Base-by-base conservation (phyloP, 2,329 filamentous ascomycete species). In the Pochonia chlamydosporia region DNA sequence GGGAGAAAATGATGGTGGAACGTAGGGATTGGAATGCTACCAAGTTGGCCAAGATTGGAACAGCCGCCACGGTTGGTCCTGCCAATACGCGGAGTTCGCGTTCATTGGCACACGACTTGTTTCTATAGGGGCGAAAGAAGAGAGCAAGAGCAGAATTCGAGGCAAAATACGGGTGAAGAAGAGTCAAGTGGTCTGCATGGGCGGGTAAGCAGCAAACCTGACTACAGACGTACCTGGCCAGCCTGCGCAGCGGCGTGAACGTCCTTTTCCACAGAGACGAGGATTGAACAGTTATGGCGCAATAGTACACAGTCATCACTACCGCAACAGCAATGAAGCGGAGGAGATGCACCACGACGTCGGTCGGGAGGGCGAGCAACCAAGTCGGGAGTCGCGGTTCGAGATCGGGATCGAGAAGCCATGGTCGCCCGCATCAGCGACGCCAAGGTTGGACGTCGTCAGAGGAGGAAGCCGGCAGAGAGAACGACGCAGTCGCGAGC, bases 191-290 rank as follows among this genome's bases (percentile, higher is more conserved):
- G 40, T 3, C 5, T 13, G 40, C n/a, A n/a, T n/a, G n/a, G n/a
- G n/a, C n/a, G n/a, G n/a, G n/a, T n/a, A 43, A 33, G 20, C 24
- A 8, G 30, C 18, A 23, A 18, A 25, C 6, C 18, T 18, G 21
- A 33, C 28, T 9, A n/a, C 18, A 23, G 25, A 39, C 88, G 63
- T 85, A 96, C 92, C 87, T 96, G 88, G 55, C 93, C 93, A 59
- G 96, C 78, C 63, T 86, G 79, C 42, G 90, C 93, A 35, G 93
- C 93, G 44, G 82, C 89, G 58, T 84, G 83, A 46, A 96, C 87
- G 70, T 96, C 89, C 58, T 85, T 86, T 69, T 97, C 92, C 54
- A 97, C 77, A 51, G 81, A 85, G 57, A 89, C 84, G 40, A 97
- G 75, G 52, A 89, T 76, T 40, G 78, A 76, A 65, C 83, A 84